phyloP scores from a whole-genome alignment of 495 filamentous ascomycete species.

The Penicillium odoratum region DNA sequence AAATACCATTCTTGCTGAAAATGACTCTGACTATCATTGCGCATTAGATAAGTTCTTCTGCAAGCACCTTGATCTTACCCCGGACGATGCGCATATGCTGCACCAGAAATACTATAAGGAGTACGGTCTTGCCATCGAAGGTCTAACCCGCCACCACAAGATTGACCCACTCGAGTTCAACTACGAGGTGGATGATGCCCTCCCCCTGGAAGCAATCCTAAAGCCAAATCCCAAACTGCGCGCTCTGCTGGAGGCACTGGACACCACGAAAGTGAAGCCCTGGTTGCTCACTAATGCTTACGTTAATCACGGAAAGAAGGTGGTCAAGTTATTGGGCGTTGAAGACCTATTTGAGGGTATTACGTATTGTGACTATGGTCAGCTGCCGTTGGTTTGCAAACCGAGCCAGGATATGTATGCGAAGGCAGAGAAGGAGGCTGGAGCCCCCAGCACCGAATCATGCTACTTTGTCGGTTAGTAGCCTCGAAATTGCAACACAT shows the following conservation, averaged over 20 bases:
- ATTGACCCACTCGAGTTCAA: conserved; percentile 97
- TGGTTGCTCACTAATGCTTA: conserved; percentile 99
- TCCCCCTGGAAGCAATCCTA: conserved; percentile 84
- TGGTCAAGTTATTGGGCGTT: conserved; percentile 75
- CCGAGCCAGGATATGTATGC: conserved; percentile 79
- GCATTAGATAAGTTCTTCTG: conserved; percentile 72
- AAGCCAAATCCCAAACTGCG: conserved; percentile 73
- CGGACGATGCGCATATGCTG: conserved; percentile 74
- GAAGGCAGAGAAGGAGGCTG: conserved; percentile 70
- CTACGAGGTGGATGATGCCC: conserved; percentile 86
- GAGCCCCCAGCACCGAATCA: conserved; percentile 53
- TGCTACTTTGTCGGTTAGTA: conserved; percentile 88
- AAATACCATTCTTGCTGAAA: not conserved
- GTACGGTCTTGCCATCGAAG: conserved; percentile 96
- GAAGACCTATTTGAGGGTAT: conserved; percentile 91
- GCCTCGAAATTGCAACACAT: not conserved
- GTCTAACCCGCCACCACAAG: conserved; percentile 88
- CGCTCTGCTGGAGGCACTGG: conserved; percentile 73
- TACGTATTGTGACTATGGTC: conserved; percentile 85
- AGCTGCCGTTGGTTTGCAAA: conserved; percentile 74
- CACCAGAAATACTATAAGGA: conserved; percentile 91
- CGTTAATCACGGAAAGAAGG: conserved; percentile 78
- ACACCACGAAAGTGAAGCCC: conserved; percentile 73
- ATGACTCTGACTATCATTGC: conserved; percentile 10
- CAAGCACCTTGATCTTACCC: conserved; percentile 69